These are phyloP conservation scores for Aspergillus melleus DNA, from an alignment of 2,329 filamentous ascomycete genomes.

Conservation along the genomic window DNA sequence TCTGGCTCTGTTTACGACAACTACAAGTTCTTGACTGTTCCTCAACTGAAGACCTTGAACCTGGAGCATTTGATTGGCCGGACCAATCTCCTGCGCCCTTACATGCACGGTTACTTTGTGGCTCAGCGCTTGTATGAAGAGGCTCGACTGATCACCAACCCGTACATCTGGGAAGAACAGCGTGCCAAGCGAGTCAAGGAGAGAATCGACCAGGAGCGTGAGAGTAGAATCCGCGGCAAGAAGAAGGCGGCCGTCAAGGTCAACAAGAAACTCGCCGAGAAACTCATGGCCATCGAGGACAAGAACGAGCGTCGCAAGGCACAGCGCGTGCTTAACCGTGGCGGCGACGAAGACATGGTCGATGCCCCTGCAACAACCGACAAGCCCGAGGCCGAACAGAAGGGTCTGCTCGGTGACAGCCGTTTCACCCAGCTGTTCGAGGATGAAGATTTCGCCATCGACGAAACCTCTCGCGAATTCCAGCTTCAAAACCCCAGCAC, in stretches of 20 bases:
- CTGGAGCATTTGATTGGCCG: constrained; percentile 87
- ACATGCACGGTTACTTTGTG: constrained; percentile 99
- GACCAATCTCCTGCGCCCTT: constrained; percentile 84
- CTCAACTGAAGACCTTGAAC: constrained; percentile 82
- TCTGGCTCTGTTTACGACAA: constrained; percentile 89
- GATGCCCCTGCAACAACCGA: constrained; percentile 27
- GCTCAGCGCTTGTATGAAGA: constrained; percentile 94
- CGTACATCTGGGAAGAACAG: constrained; percentile 91
- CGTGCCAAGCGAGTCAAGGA: constrained; percentile 86
- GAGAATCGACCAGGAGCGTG: constrained; percentile 96
- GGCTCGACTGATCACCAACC: constrained; percentile 87
- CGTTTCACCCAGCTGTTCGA: constrained; percentile 90
- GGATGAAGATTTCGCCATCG: constrained; percentile 87
- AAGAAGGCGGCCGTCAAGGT: constrained; percentile 92
- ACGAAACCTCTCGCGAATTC: constrained; percentile 87
- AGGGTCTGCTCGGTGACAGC: constrained; percentile 73
- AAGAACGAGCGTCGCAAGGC: constrained; percentile 50
- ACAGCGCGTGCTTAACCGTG: constrained; percentile 53
- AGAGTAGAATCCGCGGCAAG: constrained; percentile 86
- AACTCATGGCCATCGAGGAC: constrained; percentile 60
- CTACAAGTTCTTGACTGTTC: constrained; percentile 93
- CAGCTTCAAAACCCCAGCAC: constrained; percentile 86
- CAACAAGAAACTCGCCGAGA: constrained; percentile 69
- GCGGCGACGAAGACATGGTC: constrained; percentile 52
- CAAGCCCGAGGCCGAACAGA: constrained; percentile 29